Evolutionary conservation across 1,284 basidiomycete genomes (phyloP), one percentile per base, ranked within the genome.

Genomic region (Ceratobasidium sp.): DNA sequence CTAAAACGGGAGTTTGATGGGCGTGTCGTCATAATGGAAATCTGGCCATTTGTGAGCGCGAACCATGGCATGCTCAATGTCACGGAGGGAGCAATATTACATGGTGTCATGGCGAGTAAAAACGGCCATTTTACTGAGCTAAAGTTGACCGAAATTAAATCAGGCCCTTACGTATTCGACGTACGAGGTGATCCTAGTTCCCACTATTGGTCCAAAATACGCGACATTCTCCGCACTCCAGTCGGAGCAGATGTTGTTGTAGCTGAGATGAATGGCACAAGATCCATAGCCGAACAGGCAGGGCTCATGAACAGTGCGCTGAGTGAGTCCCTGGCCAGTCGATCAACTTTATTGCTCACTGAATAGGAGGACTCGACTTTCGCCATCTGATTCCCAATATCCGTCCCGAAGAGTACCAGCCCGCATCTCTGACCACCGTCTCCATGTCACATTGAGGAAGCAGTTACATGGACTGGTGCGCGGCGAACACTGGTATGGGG

Each of bases 391-490:
- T 98, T 69, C 88, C 92, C 1, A 90, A 92, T 77, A 85, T 96
- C 75, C 86, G 86, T 72, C 95, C 96, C 0, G 83, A 81, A n/a
- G 87, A 92, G 65, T 99, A 99, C 79, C 85, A 82, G 0, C 96
- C 96, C 0, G 80, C 94, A 43, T 95, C 93, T 7, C 81, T 99
- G 70, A 98, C 93, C 0, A 93, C 91, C 17, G 86, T 99, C 73
- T 90, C 90, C 53, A 98, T 97, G 0, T 97, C 96, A 17, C 97
- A 99, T 78, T 86, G 92, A 27, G 96, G 96, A 29, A 95, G 92
- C 74, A 95, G 96, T 0, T 98, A 99, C 78, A 99, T 99, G 97
- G 95, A 98, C 79, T 99, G 96, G 96, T 98, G 96, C 80, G 85
- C 85, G 62, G 89, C 91, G 65, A 91, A 94, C 75, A 90, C 96